A percentile compares a stretch with the other conserved stretches of the same genome.
These are phyloP conservation scores for Chamaecrista fasciculata DNA, from an alignment of 306 rosid species.

Conservation along the genomic window DNA sequence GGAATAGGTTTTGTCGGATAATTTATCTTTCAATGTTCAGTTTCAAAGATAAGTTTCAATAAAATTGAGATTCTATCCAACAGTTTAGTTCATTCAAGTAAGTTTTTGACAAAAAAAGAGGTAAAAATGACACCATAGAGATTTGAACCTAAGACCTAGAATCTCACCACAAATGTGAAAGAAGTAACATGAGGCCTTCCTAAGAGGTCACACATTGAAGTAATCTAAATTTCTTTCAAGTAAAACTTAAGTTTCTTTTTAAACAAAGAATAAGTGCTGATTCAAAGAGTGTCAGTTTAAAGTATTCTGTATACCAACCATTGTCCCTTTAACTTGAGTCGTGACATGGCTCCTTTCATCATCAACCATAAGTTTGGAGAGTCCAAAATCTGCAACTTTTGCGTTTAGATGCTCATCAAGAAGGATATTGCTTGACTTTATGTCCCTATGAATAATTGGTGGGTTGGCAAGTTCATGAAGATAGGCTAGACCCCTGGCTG, in stretches of 20 bases:
- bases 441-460: slow-evolving; percentile 83
- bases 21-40: not conserved
- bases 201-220: not conserved
- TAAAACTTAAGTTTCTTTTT: slow-evolving; percentile 5
- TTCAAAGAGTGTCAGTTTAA: slow-evolving; percentile 13
- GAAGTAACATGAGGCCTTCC: not conserved
- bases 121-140: not conserved
- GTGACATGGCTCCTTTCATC: slow-evolving; percentile 56
- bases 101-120: not conserved
- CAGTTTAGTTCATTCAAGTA: not conserved
- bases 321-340: slow-evolving; percentile 88
- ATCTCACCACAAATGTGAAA: not conserved
- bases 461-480: slow-evolving; percentile 85
- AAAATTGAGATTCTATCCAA: not conserved
- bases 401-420: slow-evolving; percentile 59
- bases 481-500: slow-evolving; percentile 77
- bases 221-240: too few species aligned
- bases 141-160: not conserved
- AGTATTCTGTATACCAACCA: slow-evolving; percentile 51
- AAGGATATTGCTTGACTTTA: slow-evolving; percentile 76
- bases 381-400: slow-evolving; percentile 88
- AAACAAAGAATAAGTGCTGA: not conserved
- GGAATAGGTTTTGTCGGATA: slow-evolving; percentile 14
- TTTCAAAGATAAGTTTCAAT: not conserved
- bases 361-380: slow-evolving; percentile 71